Evolutionary conservation across 345 rosid species (phyloP), one percentile per base, ranked within the genome.

Genomic region (Trapa incisa): DNA sequence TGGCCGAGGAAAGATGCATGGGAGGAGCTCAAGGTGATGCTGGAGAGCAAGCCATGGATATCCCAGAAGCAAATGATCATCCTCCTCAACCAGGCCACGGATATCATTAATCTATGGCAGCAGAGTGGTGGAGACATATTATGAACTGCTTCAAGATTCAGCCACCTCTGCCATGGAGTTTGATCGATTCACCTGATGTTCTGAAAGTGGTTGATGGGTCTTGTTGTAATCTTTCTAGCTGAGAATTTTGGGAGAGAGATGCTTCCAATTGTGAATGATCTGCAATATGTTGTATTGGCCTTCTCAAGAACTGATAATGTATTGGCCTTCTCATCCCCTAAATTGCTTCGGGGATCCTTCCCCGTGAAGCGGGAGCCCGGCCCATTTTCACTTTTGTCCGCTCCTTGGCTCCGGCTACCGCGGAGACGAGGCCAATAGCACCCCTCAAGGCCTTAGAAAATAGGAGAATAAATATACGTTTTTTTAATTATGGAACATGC

Each of bases 1-100:
- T 93, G 97, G 96, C 87, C 97, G 2, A 79, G 85, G 75, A 82
- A 84, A 74, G 90, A 92, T 75, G 97, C 96, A 3, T 87, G 96
- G 94, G 88, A 89, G 74, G 87, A 87, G 80, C 94, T 93, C 72
- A 88, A 83, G 77, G 60, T 77, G 53, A 61, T 87, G 73, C 77
- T 93, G 13, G 97, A 88, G 76, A 83, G 85, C 80, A 87, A 88
- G 72, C 90, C 87, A 22, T 88, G 97, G 94, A 88, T 93, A 71
- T 85, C 97, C 6, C 85, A 76, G 67, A 81, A 72, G 73, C 89
- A 86, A 71, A 83, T 86, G 76, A 70, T 81, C 71, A 76, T 83
- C 72, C 88, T 90, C 70, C 97, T 93, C 64, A 86, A 90, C 71
- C 92, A 88, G 75, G 94, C 97, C 54, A 82, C 97, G n/a, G 92